These are phyloP conservation scores for Coemansia sp. DNA, from an alignment of 192 early-diverging fungal species.

Conservation along the genomic window DNA sequence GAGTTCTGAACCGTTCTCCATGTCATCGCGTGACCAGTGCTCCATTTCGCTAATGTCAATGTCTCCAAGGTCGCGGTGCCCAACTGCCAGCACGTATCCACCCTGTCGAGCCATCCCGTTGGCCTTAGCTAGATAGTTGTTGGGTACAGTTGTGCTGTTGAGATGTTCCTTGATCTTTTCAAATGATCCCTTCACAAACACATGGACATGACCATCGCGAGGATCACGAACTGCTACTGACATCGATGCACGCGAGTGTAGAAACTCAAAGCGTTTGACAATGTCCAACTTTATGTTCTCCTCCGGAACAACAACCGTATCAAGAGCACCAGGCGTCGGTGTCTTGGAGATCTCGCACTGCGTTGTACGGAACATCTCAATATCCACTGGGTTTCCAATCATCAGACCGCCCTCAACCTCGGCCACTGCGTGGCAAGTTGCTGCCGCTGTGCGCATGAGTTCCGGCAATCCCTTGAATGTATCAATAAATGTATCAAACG, in stretches of 20 bases:
- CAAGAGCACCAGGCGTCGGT: conserved; percentile 37
- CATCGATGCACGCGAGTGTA: conserved; percentile 67
- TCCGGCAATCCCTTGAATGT: conserved; percentile 10
- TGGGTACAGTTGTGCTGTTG: conserved; percentile 54
- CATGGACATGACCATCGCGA: conserved; percentile 42
- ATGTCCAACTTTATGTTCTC: conserved; percentile 16
- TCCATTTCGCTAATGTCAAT: conserved; percentile 42
- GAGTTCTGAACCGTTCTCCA: conserved; percentile 61
- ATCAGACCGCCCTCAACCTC: conserved; percentile 50
- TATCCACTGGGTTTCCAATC: conserved; percentile 67
- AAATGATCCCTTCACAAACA: conserved; percentile 69
- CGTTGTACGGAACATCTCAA: conserved; percentile 65
- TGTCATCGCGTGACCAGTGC: conserved; percentile 55
- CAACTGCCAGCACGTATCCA: conserved; percentile 74
- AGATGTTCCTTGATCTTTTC: conserved; percentile 64
- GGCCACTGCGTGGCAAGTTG: conserved; percentile 63
- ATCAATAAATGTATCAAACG: conserved; percentile 9
- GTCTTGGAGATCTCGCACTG: conserved; percentile 11
- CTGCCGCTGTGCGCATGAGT: conserved; percentile 29
- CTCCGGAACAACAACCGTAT: conserved; percentile 35
- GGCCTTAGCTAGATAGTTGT: conserved; percentile 56
- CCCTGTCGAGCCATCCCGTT: conserved; percentile 64
- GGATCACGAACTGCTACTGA: conserved; percentile 56
- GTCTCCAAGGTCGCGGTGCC: conserved; percentile 55
- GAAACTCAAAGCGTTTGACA: conserved; percentile 66